Evolutionary conservation across 2,329 filamentous ascomycete species (phyloP).

Genomic region (Penicillium crustosum): DNA sequence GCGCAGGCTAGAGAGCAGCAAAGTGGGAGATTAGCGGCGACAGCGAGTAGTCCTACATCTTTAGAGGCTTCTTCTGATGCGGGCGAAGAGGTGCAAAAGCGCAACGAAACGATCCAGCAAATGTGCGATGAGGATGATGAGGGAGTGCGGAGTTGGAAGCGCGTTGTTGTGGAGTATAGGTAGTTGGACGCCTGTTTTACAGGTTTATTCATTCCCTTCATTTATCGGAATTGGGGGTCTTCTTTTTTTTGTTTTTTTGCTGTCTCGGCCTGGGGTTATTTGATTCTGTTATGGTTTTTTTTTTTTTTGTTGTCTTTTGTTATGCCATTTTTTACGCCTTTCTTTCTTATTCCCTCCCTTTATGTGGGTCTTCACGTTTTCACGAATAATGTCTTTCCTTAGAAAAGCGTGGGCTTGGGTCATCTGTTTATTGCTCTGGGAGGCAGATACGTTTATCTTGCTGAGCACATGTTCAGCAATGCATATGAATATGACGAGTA

Average conservation of each 20-base stretch:
- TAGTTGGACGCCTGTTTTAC: conserved; percentile 14
- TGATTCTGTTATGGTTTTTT: neutral
- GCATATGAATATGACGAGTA: neutral
- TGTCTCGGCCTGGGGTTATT: neutral
- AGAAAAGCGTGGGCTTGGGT: conserved; percentile 6
- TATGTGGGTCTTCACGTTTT: neutral
- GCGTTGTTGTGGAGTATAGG: conserved; percentile 39
- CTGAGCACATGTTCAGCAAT: neutral
- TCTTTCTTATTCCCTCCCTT: neutral
- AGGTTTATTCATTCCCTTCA: neutral
- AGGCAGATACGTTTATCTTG: neutral
- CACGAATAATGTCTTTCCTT: conserved; percentile 12
- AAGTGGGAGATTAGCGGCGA: neutral
- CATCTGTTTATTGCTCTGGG: neutral
- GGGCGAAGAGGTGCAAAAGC: conserved; percentile 24
- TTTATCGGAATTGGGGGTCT: neutral
- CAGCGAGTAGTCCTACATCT: neutral
- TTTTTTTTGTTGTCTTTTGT: conserved; percentile 8
- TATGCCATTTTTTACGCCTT: neutral
- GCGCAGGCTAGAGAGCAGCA: conserved; percentile 17
- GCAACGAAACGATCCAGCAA: conserved; percentile 33
- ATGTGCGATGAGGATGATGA: conserved; percentile 33
- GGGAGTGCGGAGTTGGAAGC: conserved; percentile 35
- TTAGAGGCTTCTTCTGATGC: neutral
- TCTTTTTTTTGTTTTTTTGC: too few species aligned